Evolutionary conservation across 176 grass and related monocot genomes (phyloP), one percentile per base, ranked within the genome.

Genomic region (Hyparrhenia diplandra): DNA sequence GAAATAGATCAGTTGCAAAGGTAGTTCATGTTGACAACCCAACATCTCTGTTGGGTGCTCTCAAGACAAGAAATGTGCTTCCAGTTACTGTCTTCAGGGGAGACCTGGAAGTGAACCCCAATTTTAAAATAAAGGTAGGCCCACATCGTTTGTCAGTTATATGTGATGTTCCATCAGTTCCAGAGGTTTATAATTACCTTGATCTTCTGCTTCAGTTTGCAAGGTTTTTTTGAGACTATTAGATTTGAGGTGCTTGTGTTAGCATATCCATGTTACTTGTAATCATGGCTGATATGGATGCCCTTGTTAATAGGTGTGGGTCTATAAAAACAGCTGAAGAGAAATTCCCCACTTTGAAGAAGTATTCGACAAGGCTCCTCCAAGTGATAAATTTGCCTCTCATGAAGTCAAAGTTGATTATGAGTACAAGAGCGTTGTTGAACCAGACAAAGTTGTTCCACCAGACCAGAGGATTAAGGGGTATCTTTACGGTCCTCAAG

Each of bases 381-480:
- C 84, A 80, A 92, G 70, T 69, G 90, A 94, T 85, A 88, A 88
- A 79, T 88, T 76, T 80, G 95, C 95, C 45, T 85, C 92, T 46
- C 88, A 98, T 79, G 92, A 98, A 80, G 90, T 98, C 73, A 95
- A 93, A 91, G 82, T 98, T 65, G 92, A 91, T 85, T 93, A 85
- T 76, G 88, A 98, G 58, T 98, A 98, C 86, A 98, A 84, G 78
- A 98, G 88, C n/a, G 51, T 89, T 46, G 28, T 87, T 20, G 88
- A 93, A 84, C 88, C 90, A 87, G 88, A 92, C 67, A 98, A 83
- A 75, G 84, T 88, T 71, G 74, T 98, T 70, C 92, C 95, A 47
- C 95, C 95, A 60, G 95, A 98, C 79, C 95, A 98, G 80, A 94
- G 95, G 83, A 93, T 98, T 61, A 98, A 93, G 67, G 95, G 95